Evolutionary conservation across 2,329 filamentous ascomycete genomes (phyloP).

Genomic region (Colletotrichum navitas): DNA sequence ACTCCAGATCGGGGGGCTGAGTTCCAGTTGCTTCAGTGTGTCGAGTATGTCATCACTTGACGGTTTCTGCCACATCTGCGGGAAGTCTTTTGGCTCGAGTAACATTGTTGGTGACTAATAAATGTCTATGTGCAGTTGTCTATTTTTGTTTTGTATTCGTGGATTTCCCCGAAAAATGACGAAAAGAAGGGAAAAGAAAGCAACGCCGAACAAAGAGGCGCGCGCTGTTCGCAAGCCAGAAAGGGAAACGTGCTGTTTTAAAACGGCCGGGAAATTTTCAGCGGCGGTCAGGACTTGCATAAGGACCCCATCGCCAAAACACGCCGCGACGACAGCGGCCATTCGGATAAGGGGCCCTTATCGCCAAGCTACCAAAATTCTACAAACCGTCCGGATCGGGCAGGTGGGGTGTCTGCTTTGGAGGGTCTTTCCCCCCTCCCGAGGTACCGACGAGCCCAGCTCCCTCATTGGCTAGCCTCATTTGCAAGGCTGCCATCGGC

Average conservation of each 20-base stretch:
- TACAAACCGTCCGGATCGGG: constrained; percentile 24
- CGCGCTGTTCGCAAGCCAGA: neutral
- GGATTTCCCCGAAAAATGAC: constrained; percentile 1
- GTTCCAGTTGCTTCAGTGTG: constrained; percentile 74
- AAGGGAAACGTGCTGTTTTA: neutral
- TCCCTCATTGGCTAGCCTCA: constrained; percentile 41
- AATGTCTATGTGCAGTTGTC: constrained; percentile 29
- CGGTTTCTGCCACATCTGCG: constrained; percentile 85
- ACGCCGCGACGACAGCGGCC: constrained; percentile 6
- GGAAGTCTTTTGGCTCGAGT: constrained; percentile 70
- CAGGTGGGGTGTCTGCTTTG: constrained; percentile 32
- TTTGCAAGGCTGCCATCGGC: constrained; percentile 39
- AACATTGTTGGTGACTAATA: constrained; percentile 46
- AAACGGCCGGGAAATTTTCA: constrained; percentile 31
- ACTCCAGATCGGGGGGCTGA: constrained; percentile 78
- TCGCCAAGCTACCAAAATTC: constrained; percentile 6
- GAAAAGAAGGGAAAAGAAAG: neutral
- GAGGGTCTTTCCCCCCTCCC: constrained; percentile 21
- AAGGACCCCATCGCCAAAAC: constrained; percentile 39
- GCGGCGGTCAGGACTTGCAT: constrained; percentile 37
- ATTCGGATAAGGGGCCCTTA: constrained; percentile 30
- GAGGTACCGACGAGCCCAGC: neutral
- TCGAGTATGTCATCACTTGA: constrained; percentile 72
- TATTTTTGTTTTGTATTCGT: constrained; percentile 11
- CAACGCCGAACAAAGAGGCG: neutral